A percentile compares a stretch with the other conserved stretches of the same genome.
phyloP scores from a whole-genome alignment of 768 basidiomycete species.

The Heimioporus sp. region DNA sequence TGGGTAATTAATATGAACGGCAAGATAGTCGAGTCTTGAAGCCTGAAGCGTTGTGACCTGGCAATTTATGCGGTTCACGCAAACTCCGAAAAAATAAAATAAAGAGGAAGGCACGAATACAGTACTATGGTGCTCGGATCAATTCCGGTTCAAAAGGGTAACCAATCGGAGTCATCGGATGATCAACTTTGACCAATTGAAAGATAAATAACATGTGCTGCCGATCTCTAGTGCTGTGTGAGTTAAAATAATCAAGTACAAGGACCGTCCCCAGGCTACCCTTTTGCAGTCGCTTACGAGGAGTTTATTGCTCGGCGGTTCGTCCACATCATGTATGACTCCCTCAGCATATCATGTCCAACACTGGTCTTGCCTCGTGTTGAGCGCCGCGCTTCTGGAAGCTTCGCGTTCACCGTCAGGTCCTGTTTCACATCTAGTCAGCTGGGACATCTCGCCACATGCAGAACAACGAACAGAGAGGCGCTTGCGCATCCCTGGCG shows the following conservation, averaged over 20 bases:
- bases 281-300: slow-evolving; percentile 6
- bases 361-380: slow-evolving; percentile 60
- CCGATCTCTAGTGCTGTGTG: neutral
- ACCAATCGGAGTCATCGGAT: too few species aligned
- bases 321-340: slow-evolving; percentile 88
- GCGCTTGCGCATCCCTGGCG: slow-evolving; percentile 75
- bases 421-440: slow-evolving; percentile 46
- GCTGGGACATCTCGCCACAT: neutral
- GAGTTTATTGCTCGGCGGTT: slow-evolving; percentile 67
- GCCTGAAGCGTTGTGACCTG: too few species aligned
- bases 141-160: too few species aligned
- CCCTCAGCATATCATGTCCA: slow-evolving; percentile 64
- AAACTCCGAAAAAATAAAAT: slow-evolving; percentile 2
- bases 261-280: slow-evolving; percentile 5
- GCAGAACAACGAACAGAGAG: slow-evolving; percentile 52
- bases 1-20: neutral
- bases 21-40: too few species aligned
- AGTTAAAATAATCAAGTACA: slow-evolving; percentile 2
- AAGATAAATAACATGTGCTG: neutral
- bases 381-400: slow-evolving; percentile 80
- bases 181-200: too few species aligned
- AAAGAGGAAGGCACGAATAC: too few species aligned
- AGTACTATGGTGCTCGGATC: too few species aligned
- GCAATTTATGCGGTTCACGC: neutral
- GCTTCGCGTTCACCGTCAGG: slow-evolving; percentile 60